Base-by-base conservation (phyloP, 2,329 filamentous ascomycete genomes). In the Botrytis elliptica region DNA sequence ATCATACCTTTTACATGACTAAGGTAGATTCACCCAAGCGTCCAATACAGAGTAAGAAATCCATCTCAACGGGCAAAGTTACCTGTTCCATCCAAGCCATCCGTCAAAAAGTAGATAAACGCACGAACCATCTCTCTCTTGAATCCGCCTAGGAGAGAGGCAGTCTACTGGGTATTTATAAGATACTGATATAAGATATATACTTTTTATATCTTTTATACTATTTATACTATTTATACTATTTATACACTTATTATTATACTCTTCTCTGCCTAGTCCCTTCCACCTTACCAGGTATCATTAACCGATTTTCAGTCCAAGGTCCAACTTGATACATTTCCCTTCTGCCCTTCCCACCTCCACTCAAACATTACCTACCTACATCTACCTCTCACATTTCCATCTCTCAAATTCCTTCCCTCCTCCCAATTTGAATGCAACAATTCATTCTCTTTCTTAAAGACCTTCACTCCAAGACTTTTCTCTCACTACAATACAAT, bases 341-440 rank as follows among this genome's bases (percentile, higher is more conserved):
- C 38, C 60, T 42, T 63, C 38, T 40, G 29, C 22, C 38, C 25
- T 64, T 29, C 38, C 60, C 79, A 79, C 79, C 79, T 76, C 75
- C 66, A 70, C 71, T 70, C 57, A 40, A n/a, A 36, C 14, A 62
- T 60, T n/a, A 18, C 42, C 42, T 42, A 5, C 49, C 42, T 42
- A 5, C 49, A 12, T 55, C 49, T 18, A 29, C 59, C 59, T 38
- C 33, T 4, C 22, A 60, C 59, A 60, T 60, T 22, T 52, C 14
- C 52, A 55, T 40, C 59, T 25, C 36, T 40, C 36, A 22, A 33
- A 36, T 22, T 38, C 20, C 33, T 38, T 60, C 36, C 12, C 10
- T 40, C 12, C 8, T 12, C 6, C 25, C 36, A 9, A n/a, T 38
- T 10, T 40, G 14, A 63, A 63, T 40, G 2, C 22, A 36, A 42